Percentiles rank a stretch among this genome's conserved stretches.
Evolutionary conservation across 2,329 filamentous ascomycete species (phyloP).

Genomic region (Thelonectria rubi): DNA sequence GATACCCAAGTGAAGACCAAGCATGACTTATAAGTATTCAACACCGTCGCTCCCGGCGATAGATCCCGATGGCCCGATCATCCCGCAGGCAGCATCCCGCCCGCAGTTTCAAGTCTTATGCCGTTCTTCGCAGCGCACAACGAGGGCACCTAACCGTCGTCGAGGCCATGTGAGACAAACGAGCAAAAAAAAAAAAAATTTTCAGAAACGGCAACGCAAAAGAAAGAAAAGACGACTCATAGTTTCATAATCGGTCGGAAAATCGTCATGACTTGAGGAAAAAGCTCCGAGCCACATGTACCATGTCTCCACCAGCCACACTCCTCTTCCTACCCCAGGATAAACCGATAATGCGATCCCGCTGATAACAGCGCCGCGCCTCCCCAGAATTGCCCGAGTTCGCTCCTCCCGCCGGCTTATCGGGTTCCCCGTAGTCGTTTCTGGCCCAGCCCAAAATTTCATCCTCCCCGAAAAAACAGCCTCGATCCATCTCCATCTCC

Average conservation of each 20-base stretch:
- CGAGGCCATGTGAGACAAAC: not conserved
- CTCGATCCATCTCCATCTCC: constrained; percentile 23
- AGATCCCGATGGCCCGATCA: constrained; percentile 9
- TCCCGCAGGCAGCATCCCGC: constrained; percentile 13
- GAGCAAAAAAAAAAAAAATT: too few relatives aligned
- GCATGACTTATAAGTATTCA: too few relatives aligned
- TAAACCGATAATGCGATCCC: constrained; percentile 47
- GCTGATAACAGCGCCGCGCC: constrained; percentile 36
- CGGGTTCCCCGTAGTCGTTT: not conserved
- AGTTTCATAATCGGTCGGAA: too few relatives aligned
- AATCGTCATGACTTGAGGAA: too few relatives aligned
- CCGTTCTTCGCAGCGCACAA: not conserved
- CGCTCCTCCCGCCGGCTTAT: constrained; percentile 28
- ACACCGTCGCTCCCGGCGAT: not conserved
- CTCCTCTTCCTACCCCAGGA: constrained; percentile 20
- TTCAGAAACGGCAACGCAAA: too few relatives aligned
- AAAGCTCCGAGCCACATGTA: not conserved
- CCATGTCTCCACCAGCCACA: not conserved
- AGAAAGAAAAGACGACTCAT: too few relatives aligned
- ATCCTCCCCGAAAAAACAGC: too few relatives aligned
- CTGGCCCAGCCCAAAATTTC: constrained; percentile 42
- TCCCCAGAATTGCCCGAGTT: constrained; percentile 8
- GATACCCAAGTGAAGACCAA: too few relatives aligned
- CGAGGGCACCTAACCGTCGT: constrained; percentile 8
- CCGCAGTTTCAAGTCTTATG: not conserved